Conservation (phyloP, 1,284 basidiomycete species). For the Apiotrichum siamense region DNA sequence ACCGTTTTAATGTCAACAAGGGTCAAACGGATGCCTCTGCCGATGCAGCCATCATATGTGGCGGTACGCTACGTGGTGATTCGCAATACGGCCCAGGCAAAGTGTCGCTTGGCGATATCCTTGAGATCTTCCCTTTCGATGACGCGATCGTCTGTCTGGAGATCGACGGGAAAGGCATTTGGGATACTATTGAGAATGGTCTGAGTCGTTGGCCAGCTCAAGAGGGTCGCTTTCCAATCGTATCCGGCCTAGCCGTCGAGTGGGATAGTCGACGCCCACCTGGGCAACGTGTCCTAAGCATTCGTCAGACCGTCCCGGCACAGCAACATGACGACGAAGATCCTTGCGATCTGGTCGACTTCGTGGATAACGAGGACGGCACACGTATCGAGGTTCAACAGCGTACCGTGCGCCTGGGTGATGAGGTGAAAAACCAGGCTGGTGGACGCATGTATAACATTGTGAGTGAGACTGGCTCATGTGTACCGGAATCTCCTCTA, state of each 20-base stretch:
- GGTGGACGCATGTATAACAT: conserved; percentile 64
- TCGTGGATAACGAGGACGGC: conserved; percentile 43
- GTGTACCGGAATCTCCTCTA: background rate
- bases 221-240: conserved; percentile 85
- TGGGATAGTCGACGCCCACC: conserved; percentile 72
- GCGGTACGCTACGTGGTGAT: conserved; percentile 83
- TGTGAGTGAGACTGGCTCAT: conserved; percentile 49
- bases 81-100: conserved; percentile 73
- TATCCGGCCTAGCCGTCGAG: conserved; percentile 75
- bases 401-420: conserved; percentile 45
- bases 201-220: conserved; percentile 79
- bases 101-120: conserved; percentile 67
- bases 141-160: conserved; percentile 75
- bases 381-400: conserved; percentile 48
- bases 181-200: conserved; percentile 72
- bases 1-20: background rate
- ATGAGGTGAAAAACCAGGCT: conserved; percentile 55
- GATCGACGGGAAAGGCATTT: conserved; percentile 71
- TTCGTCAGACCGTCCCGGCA: conserved; percentile 54
- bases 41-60: conserved; percentile 73
- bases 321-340: conserved; percentile 29
- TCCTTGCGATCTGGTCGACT: conserved; percentile 36
- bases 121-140: conserved; percentile 81
- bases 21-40: background rate
- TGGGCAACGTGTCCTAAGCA: conserved; percentile 63